A percentile compares a stretch with the other conserved stretches of the same genome.
phyloP scores from a whole-genome alignment of 2,329 filamentous ascomycete species.

The Ophiostoma piceae region DNA sequence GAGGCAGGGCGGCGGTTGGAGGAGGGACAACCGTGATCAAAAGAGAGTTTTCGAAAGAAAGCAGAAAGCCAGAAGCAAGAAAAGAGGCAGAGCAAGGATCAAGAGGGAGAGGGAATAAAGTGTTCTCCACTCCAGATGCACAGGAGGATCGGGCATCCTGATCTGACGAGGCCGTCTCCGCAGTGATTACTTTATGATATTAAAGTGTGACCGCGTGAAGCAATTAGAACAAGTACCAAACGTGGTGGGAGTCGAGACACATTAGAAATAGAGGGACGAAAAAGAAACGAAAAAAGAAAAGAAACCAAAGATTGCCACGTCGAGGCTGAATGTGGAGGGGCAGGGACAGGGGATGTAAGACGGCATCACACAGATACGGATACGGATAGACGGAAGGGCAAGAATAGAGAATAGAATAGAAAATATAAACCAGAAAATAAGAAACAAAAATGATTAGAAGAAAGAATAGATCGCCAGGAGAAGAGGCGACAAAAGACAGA shows the following conservation, averaged over 20 bases:
- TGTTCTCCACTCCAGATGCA: not conserved
- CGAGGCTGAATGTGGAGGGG: conserved; percentile 5
- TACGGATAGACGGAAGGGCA: not conserved
- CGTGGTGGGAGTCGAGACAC: not conserved
- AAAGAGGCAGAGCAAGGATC: not conserved
- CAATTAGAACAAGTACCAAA: not conserved
- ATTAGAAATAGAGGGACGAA: not conserved
- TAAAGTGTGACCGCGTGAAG: not conserved
- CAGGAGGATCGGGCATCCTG: not conserved
- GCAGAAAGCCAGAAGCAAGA: not conserved
- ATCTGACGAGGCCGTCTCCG: not conserved
- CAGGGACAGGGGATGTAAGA: conserved; percentile 1
- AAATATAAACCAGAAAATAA: not conserved
- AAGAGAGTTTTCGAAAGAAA: not conserved
- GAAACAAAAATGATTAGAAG: not conserved
- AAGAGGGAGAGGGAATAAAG: not conserved
- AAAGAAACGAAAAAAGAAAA: not conserved
- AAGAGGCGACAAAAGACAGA: not conserved
- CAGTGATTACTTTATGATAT: not conserved
- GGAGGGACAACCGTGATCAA: not conserved
- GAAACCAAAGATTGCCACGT: not conserved
- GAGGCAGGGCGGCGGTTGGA: not conserved
- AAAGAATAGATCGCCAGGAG: not conserved
- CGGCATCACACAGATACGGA: not conserved
- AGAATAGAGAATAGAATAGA: not conserved